These are phyloP conservation scores for Melaleuca alternifolia DNA, from an alignment of 345 rosid species.

Conservation along the genomic window DNA sequence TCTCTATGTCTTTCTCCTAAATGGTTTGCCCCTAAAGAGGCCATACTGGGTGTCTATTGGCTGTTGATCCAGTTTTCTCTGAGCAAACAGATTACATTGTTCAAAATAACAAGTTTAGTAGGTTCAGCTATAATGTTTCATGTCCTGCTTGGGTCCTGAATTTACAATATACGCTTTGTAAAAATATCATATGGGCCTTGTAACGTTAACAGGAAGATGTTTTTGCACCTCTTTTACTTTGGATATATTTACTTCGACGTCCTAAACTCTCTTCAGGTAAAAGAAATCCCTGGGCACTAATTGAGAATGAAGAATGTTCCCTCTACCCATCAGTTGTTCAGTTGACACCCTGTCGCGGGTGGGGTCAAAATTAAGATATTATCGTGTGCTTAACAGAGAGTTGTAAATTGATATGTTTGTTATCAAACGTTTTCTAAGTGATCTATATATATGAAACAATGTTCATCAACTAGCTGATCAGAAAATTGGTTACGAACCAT, in stretches of 20 bases:
- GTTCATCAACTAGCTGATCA: background rate
- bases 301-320: background rate
- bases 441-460: background rate
- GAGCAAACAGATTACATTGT: background rate
- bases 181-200: background rate
- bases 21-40: background rate
- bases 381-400: background rate
- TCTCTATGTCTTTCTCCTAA: background rate
- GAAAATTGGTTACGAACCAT: background rate
- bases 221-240: background rate
- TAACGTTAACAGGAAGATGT: background rate
- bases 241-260: background rate
- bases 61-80: background rate
- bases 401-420: background rate
- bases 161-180: background rate
- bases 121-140: background rate
- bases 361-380: no score
- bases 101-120: background rate
- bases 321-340: background rate
- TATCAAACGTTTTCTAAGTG: background rate
- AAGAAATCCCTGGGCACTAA: background rate
- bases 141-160: background rate
- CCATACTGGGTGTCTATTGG: background rate
- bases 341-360: background rate
- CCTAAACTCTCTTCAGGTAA: background rate